Evolutionary conservation across 768 basidiomycete genomes (phyloP), one percentile per base, ranked within the genome.

Genomic region (Tephrocybe rancida): DNA sequence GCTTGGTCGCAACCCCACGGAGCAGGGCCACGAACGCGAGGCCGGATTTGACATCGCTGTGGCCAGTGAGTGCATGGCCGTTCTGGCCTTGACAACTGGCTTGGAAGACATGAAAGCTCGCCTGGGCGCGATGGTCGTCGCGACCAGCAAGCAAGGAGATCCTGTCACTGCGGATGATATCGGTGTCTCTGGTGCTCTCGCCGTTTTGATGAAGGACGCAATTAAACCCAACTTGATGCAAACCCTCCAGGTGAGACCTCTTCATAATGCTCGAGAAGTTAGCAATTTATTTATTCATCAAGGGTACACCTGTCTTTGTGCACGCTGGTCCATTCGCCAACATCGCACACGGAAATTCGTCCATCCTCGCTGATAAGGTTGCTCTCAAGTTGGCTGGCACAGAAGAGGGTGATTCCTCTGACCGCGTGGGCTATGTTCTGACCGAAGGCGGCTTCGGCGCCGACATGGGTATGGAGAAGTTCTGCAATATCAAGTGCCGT

Each of bases 171-270:
- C 94, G 22, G 96, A 98, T 66, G 96, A 99, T 67, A 82, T 99
- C 48, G 96, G 96, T 60, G 92, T 90, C 60, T 89, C 93, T 57
- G 95, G 95, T 53, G 95, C 96, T 47, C 84, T 99, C 48, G 92
- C 96, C 13, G 95, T 98, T 47, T 81, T 99, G 58, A 90, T 99
- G 87, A 98, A 98, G 76, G 96, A 99, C 64, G 92, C 97, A 14
- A 94, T 99, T 76, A 99, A 98, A 75, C 96, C 96, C 21, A 99
- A 98, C 68, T 73, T 99, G 57, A 99, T 99, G 96, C 96, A 99
- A 72, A 95, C 95, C 3, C 78, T 98, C 35, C 90, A 98, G 78
- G 85, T 82, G 63, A 47, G 70, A 27, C 4, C 26, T 26, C 30
- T 10, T 18, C 8, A 16, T 18, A 2, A 27, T 25, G 22, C 14